Conservation (phyloP, 495 filamentous ascomycete species). For the Xylaria grammica region DNA sequence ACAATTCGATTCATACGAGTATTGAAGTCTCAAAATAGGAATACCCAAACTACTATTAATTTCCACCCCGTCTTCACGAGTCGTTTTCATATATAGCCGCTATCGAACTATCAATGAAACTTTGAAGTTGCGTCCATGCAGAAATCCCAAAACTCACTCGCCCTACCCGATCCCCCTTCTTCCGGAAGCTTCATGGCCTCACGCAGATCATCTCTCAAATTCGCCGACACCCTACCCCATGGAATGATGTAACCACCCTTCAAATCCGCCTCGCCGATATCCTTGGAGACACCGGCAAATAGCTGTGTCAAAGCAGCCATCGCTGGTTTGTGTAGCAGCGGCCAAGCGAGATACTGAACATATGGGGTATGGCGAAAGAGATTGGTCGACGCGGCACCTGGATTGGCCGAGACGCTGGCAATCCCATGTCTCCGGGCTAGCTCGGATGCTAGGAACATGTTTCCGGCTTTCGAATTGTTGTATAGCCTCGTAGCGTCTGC, state of each 20-base stretch:
- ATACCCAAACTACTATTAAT: background rate
- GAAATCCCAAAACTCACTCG: constrained; percentile 32
- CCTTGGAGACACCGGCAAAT: constrained; percentile 47
- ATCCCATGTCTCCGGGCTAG: constrained; percentile 39
- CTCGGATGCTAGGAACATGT: constrained; percentile 43
- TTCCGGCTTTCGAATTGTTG: constrained; percentile 46
- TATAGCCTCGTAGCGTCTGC: constrained; percentile 38
- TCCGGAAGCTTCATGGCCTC: constrained; percentile 23
- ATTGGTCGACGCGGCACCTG: constrained; percentile 43
- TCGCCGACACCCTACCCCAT: constrained; percentile 41
- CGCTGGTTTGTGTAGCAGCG: constrained; percentile 37
- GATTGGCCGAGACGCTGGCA: constrained; percentile 48
- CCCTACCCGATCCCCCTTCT: constrained; percentile 29
- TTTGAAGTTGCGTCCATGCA: constrained; percentile 31
- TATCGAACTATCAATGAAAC: background rate
- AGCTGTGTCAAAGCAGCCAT: constrained; percentile 49
- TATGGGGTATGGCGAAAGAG: constrained; percentile 34
- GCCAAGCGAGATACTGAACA: constrained; percentile 28
- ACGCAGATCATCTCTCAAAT: constrained; percentile 25
- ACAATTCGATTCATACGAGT: no score
- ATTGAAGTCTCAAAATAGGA: no score
- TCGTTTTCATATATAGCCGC: no score
- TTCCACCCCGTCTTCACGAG: background rate
- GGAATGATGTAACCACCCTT: constrained; percentile 50
- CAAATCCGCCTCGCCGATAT: constrained; percentile 36